Evolutionary conservation across 2,329 filamentous ascomycete genomes (phyloP).

Genomic region (Remersonia thermophila): DNA sequence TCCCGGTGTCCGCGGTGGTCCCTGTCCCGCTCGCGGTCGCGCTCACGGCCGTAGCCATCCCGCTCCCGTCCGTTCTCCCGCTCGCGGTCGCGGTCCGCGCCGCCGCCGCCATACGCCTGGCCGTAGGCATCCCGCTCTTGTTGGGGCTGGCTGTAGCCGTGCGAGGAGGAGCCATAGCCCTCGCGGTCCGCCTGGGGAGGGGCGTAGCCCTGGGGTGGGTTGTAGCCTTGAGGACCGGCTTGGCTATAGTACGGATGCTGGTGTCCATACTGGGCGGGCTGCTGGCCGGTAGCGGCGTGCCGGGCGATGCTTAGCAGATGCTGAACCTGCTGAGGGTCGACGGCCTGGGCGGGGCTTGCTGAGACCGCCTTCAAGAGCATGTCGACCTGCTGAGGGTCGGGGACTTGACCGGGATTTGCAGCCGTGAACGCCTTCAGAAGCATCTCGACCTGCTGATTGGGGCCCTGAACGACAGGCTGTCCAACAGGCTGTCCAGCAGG

Average conservation of each 20-base stretch:
- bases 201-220: conserved; percentile 2
- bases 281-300: conserved; percentile 5
- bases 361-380: too few species aligned
- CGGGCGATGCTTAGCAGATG: conserved; percentile 13
- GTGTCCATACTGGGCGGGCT: conserved; percentile 2
- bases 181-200: neutral
- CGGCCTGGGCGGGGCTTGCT: conserved; percentile 9
- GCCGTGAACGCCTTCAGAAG: too few species aligned
- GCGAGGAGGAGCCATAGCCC: conserved; percentile 16
- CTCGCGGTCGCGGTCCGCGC: conserved; percentile 4
- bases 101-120: conserved; percentile 7
- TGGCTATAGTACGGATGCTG: conserved; percentile 11
- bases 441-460: conserved; percentile 12
- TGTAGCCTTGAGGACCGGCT: conserved; percentile 1
- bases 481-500: conserved; percentile 7
- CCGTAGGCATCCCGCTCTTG: conserved; percentile 8
- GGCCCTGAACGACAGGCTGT: conserved; percentile 3
- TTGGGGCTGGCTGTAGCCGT: conserved; percentile 12
- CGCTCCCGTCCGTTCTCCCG: conserved; percentile 9
- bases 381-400: conserved; percentile 12
- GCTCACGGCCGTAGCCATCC: conserved; percentile 13
- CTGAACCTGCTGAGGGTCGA: conserved; percentile 11
- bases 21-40: conserved; percentile 20
- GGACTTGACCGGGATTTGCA: too few species aligned
- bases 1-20: conserved; percentile 20